These are phyloP conservation scores for Sugiyamaella novakii DNA, from an alignment of 1,139 yeast genomes.

Conservation along the genomic window DNA sequence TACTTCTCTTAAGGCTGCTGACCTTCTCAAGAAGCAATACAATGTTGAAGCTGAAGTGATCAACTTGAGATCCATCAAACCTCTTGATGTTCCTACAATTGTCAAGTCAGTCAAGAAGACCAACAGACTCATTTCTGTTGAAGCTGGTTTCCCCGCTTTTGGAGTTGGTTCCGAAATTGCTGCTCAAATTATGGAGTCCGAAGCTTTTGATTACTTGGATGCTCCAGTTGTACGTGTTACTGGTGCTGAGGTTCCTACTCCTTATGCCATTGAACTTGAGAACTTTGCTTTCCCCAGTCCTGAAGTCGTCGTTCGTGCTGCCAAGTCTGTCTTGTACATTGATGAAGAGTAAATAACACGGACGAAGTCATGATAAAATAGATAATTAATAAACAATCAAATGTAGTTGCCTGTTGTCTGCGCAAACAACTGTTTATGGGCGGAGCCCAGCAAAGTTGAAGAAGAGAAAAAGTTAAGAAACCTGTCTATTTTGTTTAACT, in stretches of 20 bases:
- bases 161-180: conserved; percentile 98
- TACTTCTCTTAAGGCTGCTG: conserved; percentile 88
- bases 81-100: conserved; percentile 87
- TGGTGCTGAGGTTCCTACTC: conserved; percentile 99
- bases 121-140: conserved; percentile 92
- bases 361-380: conserved; percentile 3
- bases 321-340: conserved; percentile 83
- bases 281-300: conserved; percentile 98
- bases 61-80: conserved; percentile 96
- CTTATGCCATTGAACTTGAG: conserved; percentile 95
- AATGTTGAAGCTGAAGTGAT: conserved; percentile 92
- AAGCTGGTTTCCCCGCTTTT: conserved; percentile 96
- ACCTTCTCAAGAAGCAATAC: conserved; percentile 74
- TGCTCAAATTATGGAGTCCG: conserved; percentile 98
- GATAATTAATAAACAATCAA: conserved; percentile 4
- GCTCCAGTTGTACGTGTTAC: conserved; percentile 99
- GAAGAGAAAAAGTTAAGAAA: no score
- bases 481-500: no score
- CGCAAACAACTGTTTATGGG: no score
- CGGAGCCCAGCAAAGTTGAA: neutral
- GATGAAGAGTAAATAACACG: conserved; percentile 40
- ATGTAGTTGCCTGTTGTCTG: no score
- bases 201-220: conserved; percentile 96
- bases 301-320: conserved; percentile 86
- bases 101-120: conserved; percentile 93